A percentile compares a stretch with the other conserved stretches of the same genome.
Evolutionary conservation across 345 rosid genomes (phyloP).

Genomic region (Raphanus raphanistrum): DNA sequence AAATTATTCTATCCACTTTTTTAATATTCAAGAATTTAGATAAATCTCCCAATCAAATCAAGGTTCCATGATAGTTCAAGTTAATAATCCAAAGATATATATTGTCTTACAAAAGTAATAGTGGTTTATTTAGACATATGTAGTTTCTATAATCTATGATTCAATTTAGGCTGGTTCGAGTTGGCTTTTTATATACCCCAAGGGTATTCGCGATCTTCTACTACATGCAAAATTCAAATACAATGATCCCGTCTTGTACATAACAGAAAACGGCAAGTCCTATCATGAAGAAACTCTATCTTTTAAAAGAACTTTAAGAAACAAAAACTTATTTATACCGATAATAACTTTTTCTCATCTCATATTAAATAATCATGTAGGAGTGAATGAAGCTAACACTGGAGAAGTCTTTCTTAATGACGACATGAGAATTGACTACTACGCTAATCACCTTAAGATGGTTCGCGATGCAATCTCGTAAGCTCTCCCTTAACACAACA

Average conservation of each 20-base stretch:
- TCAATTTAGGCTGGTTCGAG: constrained; percentile 35
- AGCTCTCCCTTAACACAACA: background rate
- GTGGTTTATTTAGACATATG: background rate
- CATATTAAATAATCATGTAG: constrained; percentile 16
- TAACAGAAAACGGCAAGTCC: constrained; percentile 58
- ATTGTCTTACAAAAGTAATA: background rate
- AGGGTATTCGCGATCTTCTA: constrained; percentile 49
- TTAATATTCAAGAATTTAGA: background rate
- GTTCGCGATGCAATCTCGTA: constrained; percentile 39
- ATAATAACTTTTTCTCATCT: background rate
- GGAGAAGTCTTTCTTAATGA: constrained; percentile 28
- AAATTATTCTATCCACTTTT: background rate
- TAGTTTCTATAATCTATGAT: background rate
- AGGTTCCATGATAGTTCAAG: background rate
- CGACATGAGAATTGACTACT: constrained; percentile 38
- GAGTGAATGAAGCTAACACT: constrained; percentile 34
- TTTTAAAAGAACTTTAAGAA: background rate
- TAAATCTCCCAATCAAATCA: background rate
- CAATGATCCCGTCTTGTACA: constrained; percentile 46
- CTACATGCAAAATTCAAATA: constrained; percentile 44
- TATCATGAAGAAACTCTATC: background rate
- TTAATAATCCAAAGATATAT: background rate
- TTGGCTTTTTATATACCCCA: constrained; percentile 51
- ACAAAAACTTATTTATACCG: background rate
- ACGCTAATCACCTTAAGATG: constrained; percentile 39